These are phyloP conservation scores for Hyphodiscus hymeniophilus DNA, from an alignment of 495 filamentous ascomycete species.

Conservation along the genomic window DNA sequence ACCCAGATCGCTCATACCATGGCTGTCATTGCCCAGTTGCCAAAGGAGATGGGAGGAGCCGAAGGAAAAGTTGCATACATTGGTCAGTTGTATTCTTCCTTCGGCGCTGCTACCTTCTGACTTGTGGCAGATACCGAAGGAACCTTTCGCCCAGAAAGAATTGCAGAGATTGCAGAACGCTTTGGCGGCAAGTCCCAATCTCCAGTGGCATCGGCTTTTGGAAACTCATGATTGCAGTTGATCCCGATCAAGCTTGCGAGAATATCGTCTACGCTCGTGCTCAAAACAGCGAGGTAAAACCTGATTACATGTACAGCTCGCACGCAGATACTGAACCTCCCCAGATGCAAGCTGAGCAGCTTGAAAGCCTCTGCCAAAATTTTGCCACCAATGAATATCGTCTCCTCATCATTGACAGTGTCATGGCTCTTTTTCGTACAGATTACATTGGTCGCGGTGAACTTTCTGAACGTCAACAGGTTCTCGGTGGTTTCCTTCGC, in stretches of 20 bases:
- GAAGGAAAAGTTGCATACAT: slow-evolving; percentile 77
- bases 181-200: slow-evolving; percentile 42
- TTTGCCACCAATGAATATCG: slow-evolving; percentile 64
- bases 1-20: slow-evolving; percentile 63
- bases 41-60: slow-evolving; percentile 60
- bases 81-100: slow-evolving; percentile 26
- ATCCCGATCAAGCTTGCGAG: slow-evolving; percentile 42
- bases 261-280: slow-evolving; percentile 70
- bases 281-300: slow-evolving; percentile 53
- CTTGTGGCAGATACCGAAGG: slow-evolving; percentile 58
- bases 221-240: slow-evolving; percentile 7
- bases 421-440: slow-evolving; percentile 71
- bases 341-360: slow-evolving; percentile 60
- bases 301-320: not conserved
- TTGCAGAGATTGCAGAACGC: slow-evolving; percentile 63
- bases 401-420: slow-evolving; percentile 67
- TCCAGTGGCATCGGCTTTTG: no score
- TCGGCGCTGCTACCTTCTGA: not conserved
- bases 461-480: slow-evolving; percentile 69
- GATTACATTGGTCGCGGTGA: slow-evolving; percentile 71
- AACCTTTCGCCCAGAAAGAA: slow-evolving; percentile 64
- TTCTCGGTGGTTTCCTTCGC: slow-evolving; percentile 61
- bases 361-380: slow-evolving; percentile 56
- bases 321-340: not conserved
- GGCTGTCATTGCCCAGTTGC: slow-evolving; percentile 55